Percentiles rank a stretch among this genome's conserved stretches.
Conservation (phyloP, 208 protist genomes). For the Naegleria fowleri region DNA sequence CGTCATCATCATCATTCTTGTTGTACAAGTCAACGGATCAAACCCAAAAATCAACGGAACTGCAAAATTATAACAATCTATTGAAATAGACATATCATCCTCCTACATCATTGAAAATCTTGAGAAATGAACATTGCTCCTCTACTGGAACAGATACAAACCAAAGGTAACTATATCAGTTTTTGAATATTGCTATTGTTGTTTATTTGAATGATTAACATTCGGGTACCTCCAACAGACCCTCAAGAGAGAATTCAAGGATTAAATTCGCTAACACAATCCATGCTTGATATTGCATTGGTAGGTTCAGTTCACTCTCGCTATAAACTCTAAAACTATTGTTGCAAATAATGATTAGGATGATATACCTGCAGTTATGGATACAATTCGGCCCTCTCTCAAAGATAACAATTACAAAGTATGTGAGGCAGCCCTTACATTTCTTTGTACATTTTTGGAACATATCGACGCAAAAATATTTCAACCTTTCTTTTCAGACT, state of each 20-base stretch:
- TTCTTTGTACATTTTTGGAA: not conserved
- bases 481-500: not conserved
- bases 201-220: too few species aligned
- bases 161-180: not conserved
- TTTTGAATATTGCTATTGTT: too few species aligned
- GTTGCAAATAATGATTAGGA: not conserved
- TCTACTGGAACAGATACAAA: not conserved
- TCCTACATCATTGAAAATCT: not conserved
- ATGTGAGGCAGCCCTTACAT: not conserved
- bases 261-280: not conserved
- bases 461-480: not conserved
- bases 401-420: conserved; percentile 21
- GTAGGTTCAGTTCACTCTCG: not conserved
- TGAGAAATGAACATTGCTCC: not conserved
- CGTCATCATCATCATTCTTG: too few species aligned
- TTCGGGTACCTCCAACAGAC: too few species aligned
- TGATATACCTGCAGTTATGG: not conserved
- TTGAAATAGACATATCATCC: not conserved
- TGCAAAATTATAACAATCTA: not conserved
- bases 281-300: not conserved
- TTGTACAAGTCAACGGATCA: too few species aligned
- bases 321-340: not conserved
- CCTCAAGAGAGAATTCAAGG: not conserved
- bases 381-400: not conserved
- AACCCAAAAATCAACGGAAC: not conserved